Evolutionary conservation across 805 yeast species (phyloP).

Genomic region (Kregervanrija fluxuum): DNA sequence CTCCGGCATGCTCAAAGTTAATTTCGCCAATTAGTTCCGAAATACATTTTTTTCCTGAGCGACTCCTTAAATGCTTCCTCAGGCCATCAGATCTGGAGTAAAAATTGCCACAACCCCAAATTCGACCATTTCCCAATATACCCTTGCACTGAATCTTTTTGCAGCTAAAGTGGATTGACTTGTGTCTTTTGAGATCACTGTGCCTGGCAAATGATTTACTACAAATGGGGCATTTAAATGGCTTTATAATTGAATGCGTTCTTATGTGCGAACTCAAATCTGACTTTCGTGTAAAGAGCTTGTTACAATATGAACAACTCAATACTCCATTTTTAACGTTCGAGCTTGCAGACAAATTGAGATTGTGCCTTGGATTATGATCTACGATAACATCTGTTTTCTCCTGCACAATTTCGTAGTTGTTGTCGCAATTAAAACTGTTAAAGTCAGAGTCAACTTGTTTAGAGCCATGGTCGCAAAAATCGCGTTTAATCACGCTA

Average conservation of each 20-base stretch:
- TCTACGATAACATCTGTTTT: too few relatives aligned
- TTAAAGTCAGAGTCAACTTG: too few relatives aligned
- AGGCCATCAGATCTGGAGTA: slow-evolving; percentile 8
- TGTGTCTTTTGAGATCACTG: slow-evolving; percentile 11
- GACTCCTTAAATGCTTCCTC: slow-evolving; percentile 8
- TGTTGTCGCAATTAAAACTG: too few relatives aligned
- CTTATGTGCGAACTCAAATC: slow-evolving; percentile 13
- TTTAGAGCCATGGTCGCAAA: too few relatives aligned
- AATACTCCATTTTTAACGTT: neutral
- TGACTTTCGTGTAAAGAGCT: slow-evolving; percentile 11
- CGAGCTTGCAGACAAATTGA: too few relatives aligned
- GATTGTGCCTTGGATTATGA: too few relatives aligned
- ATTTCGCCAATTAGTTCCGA: neutral
- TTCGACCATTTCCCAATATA: neutral
- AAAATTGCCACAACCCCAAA: slow-evolving; percentile 8
- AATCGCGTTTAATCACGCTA: too few relatives aligned
- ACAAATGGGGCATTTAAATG: slow-evolving; percentile 8
- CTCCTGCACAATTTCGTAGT: too few relatives aligned
- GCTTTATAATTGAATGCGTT: slow-evolving; percentile 8
- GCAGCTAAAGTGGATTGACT: slow-evolving; percentile 5
- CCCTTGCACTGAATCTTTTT: slow-evolving; percentile 5
- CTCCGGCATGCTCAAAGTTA: neutral
- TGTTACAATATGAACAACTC: slow-evolving; percentile 8
- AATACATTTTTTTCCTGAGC: slow-evolving; percentile 4
- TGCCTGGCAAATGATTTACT: slow-evolving; percentile 10